Evolutionary conservation across 148 eudicot genomes (phyloP).

Genomic region (Spergularia marina): DNA sequence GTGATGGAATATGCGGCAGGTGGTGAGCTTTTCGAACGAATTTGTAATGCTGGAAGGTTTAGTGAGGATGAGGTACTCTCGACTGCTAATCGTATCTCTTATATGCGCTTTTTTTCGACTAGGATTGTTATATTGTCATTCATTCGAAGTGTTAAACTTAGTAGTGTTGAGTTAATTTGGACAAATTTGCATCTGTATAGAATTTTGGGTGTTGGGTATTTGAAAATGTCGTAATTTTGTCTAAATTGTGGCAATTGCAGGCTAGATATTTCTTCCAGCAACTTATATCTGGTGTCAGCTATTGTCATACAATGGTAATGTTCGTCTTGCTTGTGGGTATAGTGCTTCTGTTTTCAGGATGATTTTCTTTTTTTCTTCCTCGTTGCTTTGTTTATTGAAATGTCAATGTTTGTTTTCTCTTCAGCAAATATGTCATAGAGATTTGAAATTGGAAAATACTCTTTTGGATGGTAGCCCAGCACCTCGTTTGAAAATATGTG

Average conservation of each 20-base stretch:
- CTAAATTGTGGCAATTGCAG: conserved; percentile 30
- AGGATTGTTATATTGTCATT: not conserved
- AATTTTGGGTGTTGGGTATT: not conserved
- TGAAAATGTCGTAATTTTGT: not conserved
- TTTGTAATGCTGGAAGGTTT: conserved; percentile 75
- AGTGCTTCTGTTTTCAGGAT: not conserved
- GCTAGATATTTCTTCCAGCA: conserved; percentile 89
- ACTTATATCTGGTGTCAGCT: conserved; percentile 79
- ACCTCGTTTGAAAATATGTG: conserved; percentile 79
- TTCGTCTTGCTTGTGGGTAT: conserved; percentile 5
- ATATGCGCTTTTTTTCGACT: not conserved
- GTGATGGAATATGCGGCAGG: conserved; percentile 91
- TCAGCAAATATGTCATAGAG: conserved; percentile 90
- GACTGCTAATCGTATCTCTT: not conserved
- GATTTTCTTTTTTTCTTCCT: not conserved
- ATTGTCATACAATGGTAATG: conserved; percentile 69
- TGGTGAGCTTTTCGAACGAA: conserved; percentile 73
- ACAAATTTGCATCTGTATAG: not conserved
- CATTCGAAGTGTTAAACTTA: no score
- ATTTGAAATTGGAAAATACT: conserved; percentile 76
- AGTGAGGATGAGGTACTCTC: conserved; percentile 68
- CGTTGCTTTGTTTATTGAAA: not conserved
- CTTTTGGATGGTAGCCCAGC: conserved; percentile 84
- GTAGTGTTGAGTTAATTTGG: no score
- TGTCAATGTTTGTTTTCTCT: conserved; percentile 1